Evolutionary conservation across 164 flowering plant species (phyloP), one percentile per base, ranked within the genome.

Genomic region (Stephania cephalantha): DNA sequence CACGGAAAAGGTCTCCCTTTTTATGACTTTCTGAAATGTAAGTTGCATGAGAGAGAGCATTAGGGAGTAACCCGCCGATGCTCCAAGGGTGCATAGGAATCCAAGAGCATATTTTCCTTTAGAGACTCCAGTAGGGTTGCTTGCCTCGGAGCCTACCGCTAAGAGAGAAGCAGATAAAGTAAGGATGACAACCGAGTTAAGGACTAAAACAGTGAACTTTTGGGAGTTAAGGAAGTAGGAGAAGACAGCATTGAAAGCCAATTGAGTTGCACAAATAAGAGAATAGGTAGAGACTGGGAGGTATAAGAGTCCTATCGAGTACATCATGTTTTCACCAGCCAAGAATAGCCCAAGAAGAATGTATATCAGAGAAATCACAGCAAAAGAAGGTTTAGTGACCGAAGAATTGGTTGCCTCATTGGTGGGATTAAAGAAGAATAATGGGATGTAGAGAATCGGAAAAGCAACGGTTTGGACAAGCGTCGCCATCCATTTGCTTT

Each of bases 41-140:
- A 78, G 69, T 65, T 80, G 82, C 18, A 64, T 76, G 7, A 80
- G 76, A 9, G 82, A 76, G 52, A 83, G 83, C 68, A 70, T 15
- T 20, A 83, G 69, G 17, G 84, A 70, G 71, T 72, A 81, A 5
- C 25, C 6, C 0, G 82, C 82, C 1, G 85, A 83, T 58, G 85
- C 85, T 42, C 79, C 82, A 20, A 81, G 46, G 12, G 82, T 81
- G 74, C 71, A 79, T 6, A 77, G 12, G 70, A 81, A 81, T 11
- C 85, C 85, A 3, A 73, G 13, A 5, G 69, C 70, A 25, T 73
- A 75, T 25, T 79, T 75, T 6, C 46, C 78, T 5, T 53, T 68
- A 6, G 82, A 77, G 9, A 70, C 30, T 1, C 46, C 75, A 1
- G 46, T 12, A 25, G 75, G 73, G 31, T 31, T 70, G 12, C 79